A percentile compares a stretch with the other conserved stretches of the same genome.
Conservation (phyloP, 2,329 filamentous ascomycete species). For the Nemania abortiva region DNA sequence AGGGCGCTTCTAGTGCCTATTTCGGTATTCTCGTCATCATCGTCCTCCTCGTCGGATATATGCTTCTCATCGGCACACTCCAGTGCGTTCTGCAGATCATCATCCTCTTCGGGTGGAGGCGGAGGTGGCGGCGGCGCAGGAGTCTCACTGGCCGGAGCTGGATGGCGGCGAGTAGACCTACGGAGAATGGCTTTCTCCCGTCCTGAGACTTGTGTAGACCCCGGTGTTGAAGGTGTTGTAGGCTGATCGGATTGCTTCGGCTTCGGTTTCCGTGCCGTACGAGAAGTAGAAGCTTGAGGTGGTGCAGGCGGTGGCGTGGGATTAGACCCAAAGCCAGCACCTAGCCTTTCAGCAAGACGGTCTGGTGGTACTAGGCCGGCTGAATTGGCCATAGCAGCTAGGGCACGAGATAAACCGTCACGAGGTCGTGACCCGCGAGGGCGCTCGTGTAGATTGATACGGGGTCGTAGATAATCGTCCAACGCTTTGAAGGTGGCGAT, state of each 20-base stretch:
- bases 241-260: slow-evolving; percentile 59
- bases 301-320: slow-evolving; percentile 54
- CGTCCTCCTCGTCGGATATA: slow-evolving; percentile 79
- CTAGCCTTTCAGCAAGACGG: slow-evolving; percentile 61
- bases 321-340: slow-evolving; percentile 54
- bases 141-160: slow-evolving; percentile 62
- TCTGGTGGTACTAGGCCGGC: slow-evolving; percentile 68
- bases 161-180: slow-evolving; percentile 72
- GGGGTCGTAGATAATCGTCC: slow-evolving; percentile 93
- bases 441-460: slow-evolving; percentile 84
- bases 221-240: slow-evolving; percentile 57
- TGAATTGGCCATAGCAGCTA: slow-evolving; percentile 83
- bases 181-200: slow-evolving; percentile 71
- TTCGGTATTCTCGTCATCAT: slow-evolving; percentile 69
- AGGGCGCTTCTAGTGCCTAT: slow-evolving; percentile 75
- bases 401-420: slow-evolving; percentile 73
- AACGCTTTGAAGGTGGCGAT: slow-evolving; percentile 98
- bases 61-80: slow-evolving; percentile 96
- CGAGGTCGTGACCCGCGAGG: slow-evolving; percentile 72
- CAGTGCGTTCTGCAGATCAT: slow-evolving; percentile 75
- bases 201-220: slow-evolving; percentile 61
- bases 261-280: slow-evolving; percentile 60
- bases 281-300: slow-evolving; percentile 59
- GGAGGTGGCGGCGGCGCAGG: slow-evolving; percentile 65
- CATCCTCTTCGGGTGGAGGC: slow-evolving; percentile 68